Evolutionary conservation across 345 rosid genomes (phyloP).

Genomic region (Litchi chinensis): DNA sequence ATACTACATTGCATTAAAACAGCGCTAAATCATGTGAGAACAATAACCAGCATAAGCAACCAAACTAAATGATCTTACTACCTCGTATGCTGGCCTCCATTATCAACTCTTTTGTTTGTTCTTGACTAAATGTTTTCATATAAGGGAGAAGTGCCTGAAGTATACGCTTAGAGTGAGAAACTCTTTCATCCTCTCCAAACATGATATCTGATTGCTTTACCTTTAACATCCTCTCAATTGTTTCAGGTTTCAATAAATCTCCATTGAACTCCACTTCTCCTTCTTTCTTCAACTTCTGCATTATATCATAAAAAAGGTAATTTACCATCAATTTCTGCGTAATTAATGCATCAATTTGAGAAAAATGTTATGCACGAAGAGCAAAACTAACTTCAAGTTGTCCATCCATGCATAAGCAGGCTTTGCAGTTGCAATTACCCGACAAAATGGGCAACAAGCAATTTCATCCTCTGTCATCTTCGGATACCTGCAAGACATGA

Average conservation of each 20-base stretch:
- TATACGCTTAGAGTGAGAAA: conserved; percentile 34
- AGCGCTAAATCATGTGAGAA: neutral
- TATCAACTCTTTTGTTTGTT: conserved; percentile 40
- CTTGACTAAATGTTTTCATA: conserved; percentile 31
- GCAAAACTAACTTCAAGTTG: conserved; percentile 34
- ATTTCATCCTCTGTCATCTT: conserved; percentile 38
- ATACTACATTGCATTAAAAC: neutral
- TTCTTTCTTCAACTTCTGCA: conserved; percentile 22
- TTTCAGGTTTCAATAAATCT: neutral
- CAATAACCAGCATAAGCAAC: neutral
- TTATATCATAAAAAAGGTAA: conserved; percentile 7
- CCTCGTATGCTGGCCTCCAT: conserved; percentile 39
- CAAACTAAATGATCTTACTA: conserved; percentile 21
- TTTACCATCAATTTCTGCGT: neutral
- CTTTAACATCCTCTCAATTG: neutral
- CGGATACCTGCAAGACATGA: conserved; percentile 51
- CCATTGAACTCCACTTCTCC: neutral
- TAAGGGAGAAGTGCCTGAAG: conserved; percentile 36
- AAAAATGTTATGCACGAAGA: conserved; percentile 1
- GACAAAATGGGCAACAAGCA: conserved; percentile 57
- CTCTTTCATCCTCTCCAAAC: conserved; percentile 10
- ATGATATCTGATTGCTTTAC: neutral
- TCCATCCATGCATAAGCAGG: conserved; percentile 57
- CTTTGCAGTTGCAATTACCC: conserved; percentile 59
- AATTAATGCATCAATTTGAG: neutral